Base-by-base conservation (phyloP, 495 filamentous ascomycete genomes). In the Lindgomyces ingoldianus region DNA sequence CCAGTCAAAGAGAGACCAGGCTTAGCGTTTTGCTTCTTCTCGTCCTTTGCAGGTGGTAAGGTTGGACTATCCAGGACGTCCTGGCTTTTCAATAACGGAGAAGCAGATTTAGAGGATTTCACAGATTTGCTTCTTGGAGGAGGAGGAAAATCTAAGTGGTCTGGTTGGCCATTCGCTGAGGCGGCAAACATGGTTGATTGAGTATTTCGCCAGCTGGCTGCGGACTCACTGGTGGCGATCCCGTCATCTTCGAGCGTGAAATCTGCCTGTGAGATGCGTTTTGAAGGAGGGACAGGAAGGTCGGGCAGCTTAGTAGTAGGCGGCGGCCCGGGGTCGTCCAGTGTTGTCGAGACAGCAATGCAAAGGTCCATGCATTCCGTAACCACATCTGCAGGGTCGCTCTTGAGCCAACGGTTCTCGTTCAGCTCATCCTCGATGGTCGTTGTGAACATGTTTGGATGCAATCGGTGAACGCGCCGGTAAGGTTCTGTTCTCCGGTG, bases 321-420 rank as follows among this genome's bases (percentile, higher is more conserved):
- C 25, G 72, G 72, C 48, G 72, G 72, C 8, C 71, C 75, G 45
- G 70, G 73, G 49, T 74, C 74, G 8, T 69, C 63, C 12, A 72
- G 68, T 8, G 74, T 48, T 1, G 65, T 56, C 22, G 71, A 68
- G 21, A 76, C 69, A 52, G 74, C 74, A 24, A 79, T 71, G 44
- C 78, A 80, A 16, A 83, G 73, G 41, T 72, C 83, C 76, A 89
- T 82, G 62, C 89, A 91, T 63, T 85, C 82, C 8, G 85, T 84
- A 16, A 89, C 84, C 4, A 91, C 83, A 65, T 90, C 89, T 1
- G 85, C 82, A 3, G 87, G 82, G 64, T 90, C 89, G 61, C 84
- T 85, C 65, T 85, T 89, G 66, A 89, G 80, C 85, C 85, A 91
- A 54, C 87, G 84, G 49, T 83, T 86, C 60, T 91, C 87, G 3